Evolutionary conservation across 2,329 filamentous ascomycete genomes (phyloP), one percentile per base, ranked within the genome.

Genomic region (Xylariaceae sp.): DNA sequence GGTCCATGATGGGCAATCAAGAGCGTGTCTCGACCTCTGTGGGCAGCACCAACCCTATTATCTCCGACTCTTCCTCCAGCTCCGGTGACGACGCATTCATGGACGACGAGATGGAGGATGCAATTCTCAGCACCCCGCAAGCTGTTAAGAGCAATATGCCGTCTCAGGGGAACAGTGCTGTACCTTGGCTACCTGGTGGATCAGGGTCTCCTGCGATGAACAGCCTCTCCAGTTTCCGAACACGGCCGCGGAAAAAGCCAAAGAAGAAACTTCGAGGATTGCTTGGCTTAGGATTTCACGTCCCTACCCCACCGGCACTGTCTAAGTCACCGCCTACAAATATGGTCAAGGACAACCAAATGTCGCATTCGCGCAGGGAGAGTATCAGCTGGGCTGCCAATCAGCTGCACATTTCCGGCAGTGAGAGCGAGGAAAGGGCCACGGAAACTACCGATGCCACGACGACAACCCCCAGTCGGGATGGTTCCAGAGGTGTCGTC

Each of bases 361-460:
- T 64, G 30, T 50, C 68, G 3, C 71, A 75, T 30, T 76, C 85
- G 8, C 77, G 91, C 34, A 76, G 91, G 33, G 90, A 96, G 64
- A 95, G 89, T 62, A 82, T 97, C 45, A 94, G 87, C 51, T 82
- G 93, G 70, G 89, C 90, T 29, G 90, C 90, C 13, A 90, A 93
- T 52, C 89, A 95, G 54, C 68, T 96, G 16, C 85, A 93, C 50
- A 85, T 96, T 29, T 83, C 79, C 39, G 79, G 88, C 3, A 89
- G 84, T 52, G 90, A 95, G 55, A 87, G 84, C 57, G 85, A 87
- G 12, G 87, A 91, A 49, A 81, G 79, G 50, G 69, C 64, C 4
- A 72, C 70, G 45, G 74, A 71, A 7, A 68, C 71, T 15, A 71
- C 72, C 35, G 66, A 64, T 19, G 51, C 65, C 16, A 60, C 64